Percentiles rank a stretch among this genome's conserved stretches.
phyloP scores from a whole-genome alignment of 441 rosid species.

The Metrosideros polymorpha region DNA sequence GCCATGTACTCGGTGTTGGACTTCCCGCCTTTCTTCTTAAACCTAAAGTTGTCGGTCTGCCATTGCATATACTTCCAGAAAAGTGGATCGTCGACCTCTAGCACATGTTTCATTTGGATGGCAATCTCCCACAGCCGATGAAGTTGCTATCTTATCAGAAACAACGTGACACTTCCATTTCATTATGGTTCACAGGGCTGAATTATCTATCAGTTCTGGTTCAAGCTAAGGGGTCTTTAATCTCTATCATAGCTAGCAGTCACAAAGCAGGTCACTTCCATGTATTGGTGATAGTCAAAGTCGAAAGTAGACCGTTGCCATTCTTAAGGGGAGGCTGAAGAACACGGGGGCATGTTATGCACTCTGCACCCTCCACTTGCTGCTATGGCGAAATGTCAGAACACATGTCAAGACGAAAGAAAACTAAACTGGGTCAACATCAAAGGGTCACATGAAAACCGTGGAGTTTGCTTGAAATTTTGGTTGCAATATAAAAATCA shows the following conservation, averaged over 20 bases:
- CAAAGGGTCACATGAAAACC: neutral
- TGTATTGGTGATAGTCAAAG: neutral
- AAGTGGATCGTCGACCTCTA: neutral
- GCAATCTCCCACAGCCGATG: neutral
- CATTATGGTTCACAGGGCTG: neutral
- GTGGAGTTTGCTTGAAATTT: neutral
- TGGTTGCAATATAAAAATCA: neutral
- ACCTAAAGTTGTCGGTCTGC: neutral
- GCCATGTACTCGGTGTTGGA: neutral
- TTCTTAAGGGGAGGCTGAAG: neutral
- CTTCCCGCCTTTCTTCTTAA: neutral
- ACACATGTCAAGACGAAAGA: too few species aligned
- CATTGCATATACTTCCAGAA: neutral
- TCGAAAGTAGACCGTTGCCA: neutral
- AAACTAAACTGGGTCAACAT: neutral
- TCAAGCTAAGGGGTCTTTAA: neutral
- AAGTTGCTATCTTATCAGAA: neutral
- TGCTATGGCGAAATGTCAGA: neutral
- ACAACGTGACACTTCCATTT: neutral
- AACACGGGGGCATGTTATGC: neutral
- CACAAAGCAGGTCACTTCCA: neutral
- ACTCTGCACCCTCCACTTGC: neutral
- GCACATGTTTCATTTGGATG: neutral
- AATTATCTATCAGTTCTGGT: neutral
- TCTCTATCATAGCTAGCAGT: neutral